These are phyloP conservation scores for Lomentospora prolificans DNA, from an alignment of 2,329 filamentous ascomycete genomes.

Conservation along the genomic window DNA sequence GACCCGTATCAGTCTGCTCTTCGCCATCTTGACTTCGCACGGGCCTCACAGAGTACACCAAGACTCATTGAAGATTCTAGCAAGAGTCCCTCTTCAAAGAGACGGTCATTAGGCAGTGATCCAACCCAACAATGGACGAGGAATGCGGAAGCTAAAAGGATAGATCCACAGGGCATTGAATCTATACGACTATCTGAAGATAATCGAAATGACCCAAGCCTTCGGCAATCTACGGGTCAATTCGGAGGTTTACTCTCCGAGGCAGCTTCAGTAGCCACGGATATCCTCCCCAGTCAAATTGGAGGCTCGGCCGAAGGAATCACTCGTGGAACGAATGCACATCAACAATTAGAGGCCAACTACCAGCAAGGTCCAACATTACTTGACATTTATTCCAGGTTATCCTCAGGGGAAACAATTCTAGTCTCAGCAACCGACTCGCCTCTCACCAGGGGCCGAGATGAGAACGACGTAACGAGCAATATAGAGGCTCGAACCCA, in stretches of 20 bases:
- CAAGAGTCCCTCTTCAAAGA: background rate
- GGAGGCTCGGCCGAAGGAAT: too few species aligned
- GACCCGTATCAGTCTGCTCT: background rate
- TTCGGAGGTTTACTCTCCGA: background rate
- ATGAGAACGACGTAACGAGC: too few species aligned
- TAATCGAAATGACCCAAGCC: background rate
- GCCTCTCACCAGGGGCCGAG: too few species aligned
- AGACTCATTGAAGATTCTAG: background rate
- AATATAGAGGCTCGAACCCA: too few species aligned
- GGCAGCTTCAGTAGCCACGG: background rate
- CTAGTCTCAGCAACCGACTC: too few species aligned
- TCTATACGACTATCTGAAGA: too few species aligned
- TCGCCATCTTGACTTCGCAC: background rate
- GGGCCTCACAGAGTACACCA: background rate
- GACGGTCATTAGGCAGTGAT: background rate
- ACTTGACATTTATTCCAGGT: too few species aligned
- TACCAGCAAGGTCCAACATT: too few species aligned
- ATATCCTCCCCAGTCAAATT: background rate
- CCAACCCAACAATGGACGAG: background rate
- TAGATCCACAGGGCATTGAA: too few species aligned
- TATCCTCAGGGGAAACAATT: too few species aligned
- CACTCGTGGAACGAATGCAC: too few species aligned
- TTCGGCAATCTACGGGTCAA: background rate
- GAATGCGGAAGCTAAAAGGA: background rate
- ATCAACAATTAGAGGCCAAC: too few species aligned